A percentile compares a stretch with the other conserved stretches of the same genome.
Evolutionary conservation across 2,329 filamentous ascomycete species (phyloP).

Genomic region (Trichoderma cornu-damae): DNA sequence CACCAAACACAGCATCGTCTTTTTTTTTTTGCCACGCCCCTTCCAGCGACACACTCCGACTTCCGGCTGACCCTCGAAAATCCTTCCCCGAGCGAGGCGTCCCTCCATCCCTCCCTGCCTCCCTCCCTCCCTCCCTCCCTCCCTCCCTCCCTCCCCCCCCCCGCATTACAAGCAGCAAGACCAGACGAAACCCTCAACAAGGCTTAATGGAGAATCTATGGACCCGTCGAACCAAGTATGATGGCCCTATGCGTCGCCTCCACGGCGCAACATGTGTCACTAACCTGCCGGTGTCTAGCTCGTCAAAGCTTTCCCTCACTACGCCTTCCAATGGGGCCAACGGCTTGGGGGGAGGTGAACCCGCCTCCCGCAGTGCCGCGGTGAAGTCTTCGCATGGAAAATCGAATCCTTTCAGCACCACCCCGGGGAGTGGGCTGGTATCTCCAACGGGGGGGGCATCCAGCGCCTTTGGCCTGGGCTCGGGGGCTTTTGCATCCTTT

Average conservation of each 20-base stretch:
- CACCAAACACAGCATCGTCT: not conserved
- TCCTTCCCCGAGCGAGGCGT: constrained; percentile 23
- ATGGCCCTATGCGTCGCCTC: constrained; percentile 19
- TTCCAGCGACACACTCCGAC: not conserved
- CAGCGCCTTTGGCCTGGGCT: constrained; percentile 88
- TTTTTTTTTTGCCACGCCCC: not conserved
- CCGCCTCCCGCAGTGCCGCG: constrained; percentile 58
- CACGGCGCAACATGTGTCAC: constrained; percentile 1
- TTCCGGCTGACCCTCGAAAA: constrained; percentile 21
- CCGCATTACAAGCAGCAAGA: constrained; percentile 15
- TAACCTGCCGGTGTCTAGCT: constrained; percentile 44
- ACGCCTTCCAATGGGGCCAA: constrained; percentile 57
- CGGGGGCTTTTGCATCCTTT: constrained; percentile 78
- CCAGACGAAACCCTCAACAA: constrained; percentile 24
- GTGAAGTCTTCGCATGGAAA: constrained; percentile 73
- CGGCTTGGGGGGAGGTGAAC: constrained; percentile 47
- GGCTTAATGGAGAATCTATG: constrained; percentile 62
- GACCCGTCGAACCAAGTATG: constrained; percentile 80
- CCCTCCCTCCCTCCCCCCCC: constrained; percentile 19
- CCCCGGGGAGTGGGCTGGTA: constrained; percentile 54
- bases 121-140: constrained; percentile 22
- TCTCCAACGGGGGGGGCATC: constrained; percentile 58
- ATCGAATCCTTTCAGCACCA: constrained; percentile 72
- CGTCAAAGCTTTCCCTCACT: constrained; percentile 85
- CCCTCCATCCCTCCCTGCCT: too few relatives aligned